A percentile compares a stretch with the other conserved stretches of the same genome.
Conservation (phyloP, 2,329 filamentous ascomycete genomes). For the Stachybotrys echinatus region DNA sequence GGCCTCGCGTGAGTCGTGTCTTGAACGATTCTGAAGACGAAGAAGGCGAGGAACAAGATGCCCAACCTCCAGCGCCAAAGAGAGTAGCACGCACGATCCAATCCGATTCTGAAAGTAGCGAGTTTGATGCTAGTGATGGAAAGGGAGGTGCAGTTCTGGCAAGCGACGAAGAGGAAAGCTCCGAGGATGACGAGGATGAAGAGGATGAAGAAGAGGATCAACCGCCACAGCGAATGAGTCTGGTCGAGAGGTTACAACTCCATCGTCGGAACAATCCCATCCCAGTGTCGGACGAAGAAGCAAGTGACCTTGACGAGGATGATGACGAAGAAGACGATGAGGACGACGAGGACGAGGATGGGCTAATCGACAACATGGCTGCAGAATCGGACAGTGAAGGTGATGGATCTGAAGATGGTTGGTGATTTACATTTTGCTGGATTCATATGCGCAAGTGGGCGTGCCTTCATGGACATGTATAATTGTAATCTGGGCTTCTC, state of each 20-base stretch:
- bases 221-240: slow-evolving; percentile 9
- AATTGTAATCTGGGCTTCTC: not conserved
- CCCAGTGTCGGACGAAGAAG: slow-evolving; percentile 9
- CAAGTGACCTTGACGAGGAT: slow-evolving; percentile 12
- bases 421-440: not conserved
- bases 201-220: slow-evolving; percentile 9
- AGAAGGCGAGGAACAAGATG: slow-evolving; percentile 4
- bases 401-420: slow-evolving; percentile 8
- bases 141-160: slow-evolving; percentile 9
- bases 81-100: not conserved
- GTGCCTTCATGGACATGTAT: not conserved
- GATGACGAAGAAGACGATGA: slow-evolving; percentile 12
- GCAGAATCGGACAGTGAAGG: slow-evolving; percentile 24
- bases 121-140: not conserved
- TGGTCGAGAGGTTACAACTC: slow-evolving; percentile 15
- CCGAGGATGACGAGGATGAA: slow-evolving; percentile 5
- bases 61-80: not conserved
- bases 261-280: slow-evolving; percentile 12
- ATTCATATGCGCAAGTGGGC: not conserved
- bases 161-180: slow-evolving; percentile 2
- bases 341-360: slow-evolving; percentile 15
- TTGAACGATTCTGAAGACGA: slow-evolving; percentile 15
- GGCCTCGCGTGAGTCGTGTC: slow-evolving; percentile 12
- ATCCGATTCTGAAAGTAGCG: not conserved
- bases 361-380: slow-evolving; percentile 25